Conservation (phyloP, 371 early-diverging fungal genomes). For the Batkoa obscura region DNA sequence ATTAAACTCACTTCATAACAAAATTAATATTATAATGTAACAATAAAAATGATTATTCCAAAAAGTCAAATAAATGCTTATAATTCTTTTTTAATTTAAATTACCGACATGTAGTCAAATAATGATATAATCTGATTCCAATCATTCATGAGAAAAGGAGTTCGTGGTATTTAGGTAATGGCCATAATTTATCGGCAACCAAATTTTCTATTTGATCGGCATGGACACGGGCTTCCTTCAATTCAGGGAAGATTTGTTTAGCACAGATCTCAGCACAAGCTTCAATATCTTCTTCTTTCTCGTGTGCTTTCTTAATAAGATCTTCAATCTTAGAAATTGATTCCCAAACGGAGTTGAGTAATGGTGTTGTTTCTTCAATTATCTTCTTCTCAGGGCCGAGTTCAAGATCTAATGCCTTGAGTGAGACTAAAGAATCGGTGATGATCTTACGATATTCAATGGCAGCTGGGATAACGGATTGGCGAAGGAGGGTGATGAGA, state of each 20-base stretch:
- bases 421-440: constrained; percentile 48
- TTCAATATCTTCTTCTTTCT: constrained; percentile 31
- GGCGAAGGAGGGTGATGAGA: constrained; percentile 55
- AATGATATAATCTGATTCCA: too few relatives aligned
- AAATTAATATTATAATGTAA: too few relatives aligned
- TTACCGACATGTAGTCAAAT: too few relatives aligned
- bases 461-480: constrained; percentile 75
- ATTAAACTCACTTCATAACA: too few relatives aligned
- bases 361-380: constrained; percentile 44
- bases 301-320: constrained; percentile 27
- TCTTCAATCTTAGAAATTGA: constrained; percentile 29
- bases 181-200: constrained; percentile 81
- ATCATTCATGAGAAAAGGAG: constrained; percentile 35
- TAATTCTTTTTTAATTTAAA: too few relatives aligned
- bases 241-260: constrained; percentile 35
- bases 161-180: constrained; percentile 91
- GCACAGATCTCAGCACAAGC: constrained; percentile 40
- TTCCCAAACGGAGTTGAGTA: constrained; percentile 32
- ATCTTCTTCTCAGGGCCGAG: constrained; percentile 46
- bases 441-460: constrained; percentile 72
- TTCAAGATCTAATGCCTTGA: constrained; percentile 37
- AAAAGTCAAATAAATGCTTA: too few relatives aligned
- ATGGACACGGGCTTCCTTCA: constrained; percentile 46
- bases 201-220: constrained; percentile 63
- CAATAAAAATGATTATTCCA: too few relatives aligned